These are phyloP conservation scores for Stemphylium vesicarium DNA, from an alignment of 2,329 filamentous ascomycete species.

Conservation along the genomic window DNA sequence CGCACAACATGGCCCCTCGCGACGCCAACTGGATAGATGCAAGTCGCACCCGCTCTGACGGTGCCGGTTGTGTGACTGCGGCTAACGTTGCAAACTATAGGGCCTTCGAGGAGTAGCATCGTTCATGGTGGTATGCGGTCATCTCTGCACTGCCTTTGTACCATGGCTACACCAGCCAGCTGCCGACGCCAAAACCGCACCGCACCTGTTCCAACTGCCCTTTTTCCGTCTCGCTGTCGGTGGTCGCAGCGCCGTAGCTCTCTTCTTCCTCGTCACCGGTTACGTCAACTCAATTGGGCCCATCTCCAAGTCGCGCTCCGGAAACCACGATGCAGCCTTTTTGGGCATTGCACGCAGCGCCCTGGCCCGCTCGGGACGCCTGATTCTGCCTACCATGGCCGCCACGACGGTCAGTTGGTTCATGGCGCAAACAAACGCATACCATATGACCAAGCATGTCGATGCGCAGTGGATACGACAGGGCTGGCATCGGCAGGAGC, in stretches of 20 bases:
- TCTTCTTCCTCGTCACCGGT: constrained; percentile 63
- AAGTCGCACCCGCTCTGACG: constrained; percentile 23
- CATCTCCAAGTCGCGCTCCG: constrained; percentile 61
- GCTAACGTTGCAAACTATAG: constrained; percentile 38
- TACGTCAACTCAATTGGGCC: constrained; percentile 70
- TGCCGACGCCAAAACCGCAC: constrained; percentile 52
- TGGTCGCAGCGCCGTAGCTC: constrained; percentile 50
- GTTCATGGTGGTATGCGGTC: constrained; percentile 52
- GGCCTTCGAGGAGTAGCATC: constrained; percentile 52
- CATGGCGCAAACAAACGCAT: constrained; percentile 63
- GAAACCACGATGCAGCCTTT: constrained; percentile 61
- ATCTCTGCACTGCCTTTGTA: constrained; percentile 52
- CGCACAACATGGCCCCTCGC: constrained; percentile 42
- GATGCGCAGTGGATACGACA: constrained; percentile 66
- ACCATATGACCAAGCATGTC: constrained; percentile 61
- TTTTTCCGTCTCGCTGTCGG: constrained; percentile 65
- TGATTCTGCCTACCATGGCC: constrained; percentile 64
- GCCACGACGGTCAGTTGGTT: constrained; percentile 64
- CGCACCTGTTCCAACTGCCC: constrained; percentile 63
- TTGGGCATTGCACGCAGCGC: constrained; percentile 62
- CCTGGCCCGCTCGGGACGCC: constrained; percentile 63
- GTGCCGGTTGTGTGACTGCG: constrained; percentile 15
- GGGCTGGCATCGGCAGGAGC: constrained; percentile 47
- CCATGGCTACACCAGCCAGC: constrained; percentile 50
- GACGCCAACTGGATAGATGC: constrained; percentile 50